Base-by-base conservation (phyloP, 1,284 basidiomycete genomes). In the Rhodotorula sp. region DNA sequence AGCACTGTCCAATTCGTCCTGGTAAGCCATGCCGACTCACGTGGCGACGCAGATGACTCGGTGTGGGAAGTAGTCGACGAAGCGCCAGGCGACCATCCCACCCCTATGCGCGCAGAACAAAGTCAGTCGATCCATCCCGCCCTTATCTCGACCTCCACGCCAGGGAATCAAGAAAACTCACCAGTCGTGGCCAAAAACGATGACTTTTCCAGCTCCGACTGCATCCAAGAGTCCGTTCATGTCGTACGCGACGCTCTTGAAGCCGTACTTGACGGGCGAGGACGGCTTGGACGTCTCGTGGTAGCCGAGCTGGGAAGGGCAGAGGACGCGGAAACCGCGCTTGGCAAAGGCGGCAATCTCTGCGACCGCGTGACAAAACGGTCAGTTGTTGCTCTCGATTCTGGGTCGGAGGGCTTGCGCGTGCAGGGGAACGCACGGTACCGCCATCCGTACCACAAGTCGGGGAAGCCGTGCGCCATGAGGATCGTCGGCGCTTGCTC, bases 111-210 rank as follows among this genome's bases (percentile, higher is more conserved):
- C 10, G 38, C 38, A 43, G 38, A 43, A 2, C 19, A 2, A 15
- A 14, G 47, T 4, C 6, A 26, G 5, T 28, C 19, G 7, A 8
- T 38, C 5, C 34, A 38, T 38, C 28, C 26, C 48, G 14, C 2
- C 7, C n/a, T 45, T 18, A 31, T 15, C 28, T 21, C n/a, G 16
- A 19, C n/a, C 7, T 28, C 26, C 28, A 19, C 34, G 43, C 34
- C 12, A 57, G 16, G 23, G 10, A 58, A 23, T n/a, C 6, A 15
- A n/a, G 4, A 23, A 18, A 28, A 21, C 73, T 43, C 43, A 71
- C 76, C 77, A 78, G 66, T 78, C 76, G 60, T 78, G 77, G 2
- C 77, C 77, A 21, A 77, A 63, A 0, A 78, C 66, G 28, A 75
- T 54, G 12, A 78, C 71, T 50, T 71, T 67, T 2, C 66, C 66